Percentiles rank a stretch among this genome's conserved stretches.
Evolutionary conservation across 495 filamentous ascomycete species (phyloP).

Genomic region (Pseudoneurospora amorphoporcata): DNA sequence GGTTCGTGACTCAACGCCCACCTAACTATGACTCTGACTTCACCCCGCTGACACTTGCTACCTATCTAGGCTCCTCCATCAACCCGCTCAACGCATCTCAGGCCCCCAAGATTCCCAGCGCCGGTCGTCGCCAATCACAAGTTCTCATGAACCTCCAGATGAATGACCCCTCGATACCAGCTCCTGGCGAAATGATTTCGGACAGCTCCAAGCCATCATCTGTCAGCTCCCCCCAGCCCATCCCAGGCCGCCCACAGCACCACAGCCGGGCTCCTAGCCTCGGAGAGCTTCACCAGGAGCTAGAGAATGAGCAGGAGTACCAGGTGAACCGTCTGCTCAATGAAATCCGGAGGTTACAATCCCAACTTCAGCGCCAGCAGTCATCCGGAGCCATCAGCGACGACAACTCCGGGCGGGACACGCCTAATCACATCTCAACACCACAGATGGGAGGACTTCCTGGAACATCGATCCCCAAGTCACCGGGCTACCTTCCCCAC

Average conservation of each 20-base stretch:
- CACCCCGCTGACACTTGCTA: slow-evolving; percentile 8
- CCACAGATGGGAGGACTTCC: slow-evolving; percentile 19
- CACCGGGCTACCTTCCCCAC: slow-evolving; percentile 44
- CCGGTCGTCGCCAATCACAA: slow-evolving; percentile 53
- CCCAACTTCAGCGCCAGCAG: slow-evolving; percentile 56
- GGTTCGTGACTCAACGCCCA: slow-evolving; percentile 25
- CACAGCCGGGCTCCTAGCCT: slow-evolving; percentile 63
- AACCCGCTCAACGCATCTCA: slow-evolving; percentile 36
- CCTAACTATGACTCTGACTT: neutral
- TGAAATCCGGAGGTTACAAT: slow-evolving; percentile 81
- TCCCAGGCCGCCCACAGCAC: slow-evolving; percentile 50
- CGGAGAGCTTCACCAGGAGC: slow-evolving; percentile 90
- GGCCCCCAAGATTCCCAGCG: slow-evolving; percentile 44
- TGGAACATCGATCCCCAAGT: slow-evolving; percentile 25
- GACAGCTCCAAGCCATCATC: slow-evolving; percentile 30
- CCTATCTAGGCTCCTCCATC: slow-evolving; percentile 38
- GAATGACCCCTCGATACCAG: slow-evolving; percentile 53
- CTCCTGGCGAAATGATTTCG: slow-evolving; percentile 52
- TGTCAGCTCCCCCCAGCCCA: slow-evolving; percentile 42
- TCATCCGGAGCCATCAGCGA: slow-evolving; percentile 47
- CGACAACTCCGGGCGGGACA: slow-evolving; percentile 56
- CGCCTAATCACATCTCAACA: slow-evolving; percentile 20
- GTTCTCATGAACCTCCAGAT: slow-evolving; percentile 65
- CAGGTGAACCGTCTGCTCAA: slow-evolving; percentile 89
- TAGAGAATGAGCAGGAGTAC: slow-evolving; percentile 91